These are phyloP conservation scores for Simmondsia chinensis DNA, from an alignment of 148 eudicot genomes.

Conservation along the genomic window DNA sequence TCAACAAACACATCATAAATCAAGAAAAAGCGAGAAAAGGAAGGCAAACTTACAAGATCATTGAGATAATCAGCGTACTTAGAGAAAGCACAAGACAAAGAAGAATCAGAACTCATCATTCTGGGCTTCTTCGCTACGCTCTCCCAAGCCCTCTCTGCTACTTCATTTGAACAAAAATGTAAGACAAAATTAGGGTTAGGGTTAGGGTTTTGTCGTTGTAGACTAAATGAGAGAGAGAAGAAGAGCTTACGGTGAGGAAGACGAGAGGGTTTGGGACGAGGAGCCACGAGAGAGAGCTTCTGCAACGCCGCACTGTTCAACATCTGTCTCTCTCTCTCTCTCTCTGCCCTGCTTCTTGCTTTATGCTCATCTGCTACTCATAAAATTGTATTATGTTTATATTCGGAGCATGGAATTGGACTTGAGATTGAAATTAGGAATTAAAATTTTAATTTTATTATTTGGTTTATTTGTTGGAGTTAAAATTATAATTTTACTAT, in stretches of 20 bases:
- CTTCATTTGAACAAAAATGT: conserved; percentile 9
- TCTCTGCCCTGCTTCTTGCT: too few species aligned
- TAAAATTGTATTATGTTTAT: too few species aligned
- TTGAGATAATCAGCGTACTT: conserved; percentile 71
- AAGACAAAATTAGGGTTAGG: neutral
- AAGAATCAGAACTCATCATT: conserved; percentile 39
- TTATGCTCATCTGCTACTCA: too few species aligned
- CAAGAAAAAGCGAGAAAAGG: neutral
- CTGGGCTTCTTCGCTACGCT: conserved; percentile 56
- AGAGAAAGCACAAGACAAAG: conserved; percentile 46
- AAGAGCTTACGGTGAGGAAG: conserved; percentile 23
- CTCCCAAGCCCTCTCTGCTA: conserved; percentile 34
- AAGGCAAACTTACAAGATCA: conserved; percentile 36
- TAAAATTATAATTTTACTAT: too few species aligned
- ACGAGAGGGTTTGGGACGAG: conserved; percentile 29
- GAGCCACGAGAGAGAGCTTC: conserved; percentile 6
- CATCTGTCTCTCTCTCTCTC: too few species aligned
- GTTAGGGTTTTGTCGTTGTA: neutral
- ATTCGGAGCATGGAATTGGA: too few species aligned
- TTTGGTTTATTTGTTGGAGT: too few species aligned
- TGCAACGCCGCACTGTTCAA: too few species aligned
- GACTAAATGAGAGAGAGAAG: neutral
- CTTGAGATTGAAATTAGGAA: too few species aligned
- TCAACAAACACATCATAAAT: neutral
- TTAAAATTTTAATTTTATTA: too few species aligned